Percentiles rank a stretch among this genome's conserved stretches.
These are phyloP conservation scores for Crithidia expoeki DNA, from an alignment of 208 protist species.

Conservation along the genomic window DNA sequence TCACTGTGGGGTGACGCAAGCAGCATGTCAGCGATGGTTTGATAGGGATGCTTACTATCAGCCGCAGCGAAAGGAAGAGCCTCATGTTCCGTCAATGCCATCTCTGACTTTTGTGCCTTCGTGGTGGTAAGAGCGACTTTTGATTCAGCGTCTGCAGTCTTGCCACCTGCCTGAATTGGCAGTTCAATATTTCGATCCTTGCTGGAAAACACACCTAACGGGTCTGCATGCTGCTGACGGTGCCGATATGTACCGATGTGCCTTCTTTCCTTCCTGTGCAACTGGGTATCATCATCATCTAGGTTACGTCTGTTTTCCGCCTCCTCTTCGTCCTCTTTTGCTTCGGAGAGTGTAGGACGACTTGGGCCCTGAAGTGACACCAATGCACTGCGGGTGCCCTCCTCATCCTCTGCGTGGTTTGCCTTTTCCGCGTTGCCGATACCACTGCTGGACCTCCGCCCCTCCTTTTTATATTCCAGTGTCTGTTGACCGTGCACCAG, in stretches of 20 bases:
- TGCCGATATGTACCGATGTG: too few species aligned
- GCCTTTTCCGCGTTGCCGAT: neutral
- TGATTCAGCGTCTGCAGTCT: too few species aligned
- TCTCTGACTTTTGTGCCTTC: neutral
- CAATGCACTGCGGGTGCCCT: neutral
- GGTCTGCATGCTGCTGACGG: too few species aligned
- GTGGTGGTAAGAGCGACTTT: too few species aligned
- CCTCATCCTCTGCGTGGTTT: neutral
- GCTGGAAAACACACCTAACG: too few species aligned
- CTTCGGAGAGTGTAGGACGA: neutral
- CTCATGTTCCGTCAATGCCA: neutral
- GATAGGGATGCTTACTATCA: neutral
- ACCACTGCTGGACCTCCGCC: neutral
- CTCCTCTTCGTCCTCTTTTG: neutral
- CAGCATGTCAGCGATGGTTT: neutral
- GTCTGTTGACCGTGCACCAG: neutral
- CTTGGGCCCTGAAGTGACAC: neutral
- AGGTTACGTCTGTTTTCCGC: neutral
- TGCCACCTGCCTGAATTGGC: too few species aligned
- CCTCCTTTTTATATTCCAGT: neutral
- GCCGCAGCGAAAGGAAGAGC: neutral
- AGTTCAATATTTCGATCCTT: too few species aligned
- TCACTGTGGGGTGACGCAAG: neutral
- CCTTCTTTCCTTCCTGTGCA: neutral
- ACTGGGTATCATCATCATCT: neutral